phyloP scores from a whole-genome alignment of 2,329 filamentous ascomycete species.

The Neofusicoccum umdonicola region DNA sequence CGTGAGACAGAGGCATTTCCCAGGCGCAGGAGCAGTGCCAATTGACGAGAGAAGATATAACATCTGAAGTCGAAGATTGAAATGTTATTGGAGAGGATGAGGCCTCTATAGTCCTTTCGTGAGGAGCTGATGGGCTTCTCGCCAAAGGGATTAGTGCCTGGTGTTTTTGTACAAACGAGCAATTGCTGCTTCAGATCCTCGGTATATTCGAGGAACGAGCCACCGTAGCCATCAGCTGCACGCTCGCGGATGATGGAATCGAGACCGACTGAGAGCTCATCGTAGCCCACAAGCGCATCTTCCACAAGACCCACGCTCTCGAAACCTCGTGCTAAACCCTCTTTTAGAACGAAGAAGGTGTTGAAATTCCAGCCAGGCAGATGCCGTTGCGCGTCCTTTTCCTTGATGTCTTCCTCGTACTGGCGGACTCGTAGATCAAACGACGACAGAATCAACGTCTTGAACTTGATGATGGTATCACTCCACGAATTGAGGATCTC shows the following conservation, averaged over 20 bases:
- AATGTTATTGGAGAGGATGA: slow-evolving; percentile 92
- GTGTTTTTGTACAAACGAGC: slow-evolving; percentile 6
- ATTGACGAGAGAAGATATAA: slow-evolving; percentile 89
- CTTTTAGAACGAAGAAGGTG: slow-evolving; percentile 97
- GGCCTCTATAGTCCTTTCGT: slow-evolving; percentile 79
- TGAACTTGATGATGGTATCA: slow-evolving; percentile 82
- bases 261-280: slow-evolving; percentile 85
- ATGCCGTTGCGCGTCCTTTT: slow-evolving; percentile 82
- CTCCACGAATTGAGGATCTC: slow-evolving; percentile 81
- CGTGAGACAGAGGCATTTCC: slow-evolving; percentile 61
- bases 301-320: slow-evolving; percentile 95
- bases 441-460: slow-evolving; percentile 79
- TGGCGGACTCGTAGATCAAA: slow-evolving; percentile 89
- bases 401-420: slow-evolving; percentile 95
- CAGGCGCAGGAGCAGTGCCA: slow-evolving; percentile 75
- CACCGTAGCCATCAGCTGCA: slow-evolving; percentile 60
- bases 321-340: slow-evolving; percentile 88
- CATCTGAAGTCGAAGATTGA: slow-evolving; percentile 93
- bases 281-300: slow-evolving; percentile 90
- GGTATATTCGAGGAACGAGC: slow-evolving; percentile 70
- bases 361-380: slow-evolving; percentile 99
- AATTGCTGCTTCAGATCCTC: slow-evolving; percentile 64
- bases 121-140: slow-evolving; percentile 37
- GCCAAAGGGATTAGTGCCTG: slow-evolving; percentile 17
- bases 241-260: slow-evolving; percentile 80